Base-by-base conservation (phyloP, 2,329 filamentous ascomycete species). In the Arthroderma uncinatum region DNA sequence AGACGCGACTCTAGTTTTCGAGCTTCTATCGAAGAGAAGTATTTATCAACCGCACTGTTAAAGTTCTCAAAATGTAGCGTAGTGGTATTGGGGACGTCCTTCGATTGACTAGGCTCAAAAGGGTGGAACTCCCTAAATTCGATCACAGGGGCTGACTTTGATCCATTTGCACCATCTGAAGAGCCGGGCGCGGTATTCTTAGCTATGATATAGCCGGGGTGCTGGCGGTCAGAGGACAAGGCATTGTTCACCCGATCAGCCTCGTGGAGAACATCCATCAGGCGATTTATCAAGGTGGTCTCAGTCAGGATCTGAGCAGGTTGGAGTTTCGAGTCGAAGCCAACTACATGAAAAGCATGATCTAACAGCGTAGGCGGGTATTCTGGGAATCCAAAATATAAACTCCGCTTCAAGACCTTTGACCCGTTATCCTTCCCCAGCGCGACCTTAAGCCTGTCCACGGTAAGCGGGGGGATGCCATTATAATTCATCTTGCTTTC, bases 21-120 rank as follows among this genome's bases (percentile, higher is more conserved):
- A 0, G 91, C 89, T 72, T 98, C 93, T 25, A 97, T 82, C 0
- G 92, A 97, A 0, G 93, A 97, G 70, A 95, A 97, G 74, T 96
- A 98, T 63, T 95, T 89, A 67, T 98, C 93, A 0, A 95, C 90
- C 0, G 90, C 93, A 67, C 86, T 87, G 70, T 96, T 96, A 76
- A 94, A 97, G 8, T 84, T 86, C 5, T 89, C 80, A 62, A 91
- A 90, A 56, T 88, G 82, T 10, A 97, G 67, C 14, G 95, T 82
- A 2, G 82, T 80, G 23, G 85, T 80, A 0, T 78, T 74, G 0
- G 82, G 75, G 57, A 90, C 83, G 5, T 80, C 77, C 60, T 84
- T 82, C 60, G 95, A 87, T 63, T 97, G 92, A 21, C 79, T 76
- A 0, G 93, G 93, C 39, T 86, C 76, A 70, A 97, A 97, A 0